Evolutionary conservation across 2,329 filamentous ascomycete species (phyloP).

Genomic region (Hirsutella thompsonii): DNA sequence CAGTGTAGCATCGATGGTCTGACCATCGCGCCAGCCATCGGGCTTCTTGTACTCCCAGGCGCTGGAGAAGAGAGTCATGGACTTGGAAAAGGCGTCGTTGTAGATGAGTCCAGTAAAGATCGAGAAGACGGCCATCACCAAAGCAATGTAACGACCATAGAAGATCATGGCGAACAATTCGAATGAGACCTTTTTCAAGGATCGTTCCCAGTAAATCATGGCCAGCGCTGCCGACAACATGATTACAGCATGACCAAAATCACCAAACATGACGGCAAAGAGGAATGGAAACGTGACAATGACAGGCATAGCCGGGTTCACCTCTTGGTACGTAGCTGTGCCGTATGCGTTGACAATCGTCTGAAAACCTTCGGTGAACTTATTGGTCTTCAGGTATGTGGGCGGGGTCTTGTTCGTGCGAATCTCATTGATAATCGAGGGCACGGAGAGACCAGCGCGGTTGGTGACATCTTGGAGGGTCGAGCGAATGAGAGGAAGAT

Average conservation of each 20-base stretch:
- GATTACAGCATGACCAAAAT: constrained; percentile 84
- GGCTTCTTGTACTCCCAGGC: constrained; percentile 75
- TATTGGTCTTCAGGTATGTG: constrained; percentile 96
- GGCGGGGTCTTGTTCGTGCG: constrained; percentile 94
- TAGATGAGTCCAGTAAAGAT: constrained; percentile 96
- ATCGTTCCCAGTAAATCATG: constrained; percentile 96
- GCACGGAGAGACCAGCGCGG: constrained; percentile 87
- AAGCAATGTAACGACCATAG: constrained; percentile 95
- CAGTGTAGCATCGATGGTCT: constrained; percentile 53
- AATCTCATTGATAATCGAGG: constrained; percentile 97
- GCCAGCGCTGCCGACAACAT: constrained; percentile 73
- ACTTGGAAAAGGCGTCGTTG: constrained; percentile 94
- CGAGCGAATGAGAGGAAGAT: constrained; percentile 76
- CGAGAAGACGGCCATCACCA: constrained; percentile 96
- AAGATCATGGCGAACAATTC: constrained; percentile 98
- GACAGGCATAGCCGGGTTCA: constrained; percentile 90
- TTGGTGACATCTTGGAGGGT: constrained; percentile 96
- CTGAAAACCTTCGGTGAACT: constrained; percentile 95
- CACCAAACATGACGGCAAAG: constrained; percentile 99
- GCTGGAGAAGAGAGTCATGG: constrained; percentile 76
- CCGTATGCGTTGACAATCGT: constrained; percentile 98
- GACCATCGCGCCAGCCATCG: constrained; percentile 49
- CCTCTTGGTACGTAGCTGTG: constrained; percentile 91
- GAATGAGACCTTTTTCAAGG: constrained; percentile 80
- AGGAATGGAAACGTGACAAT: constrained; percentile 99